Evolutionary conservation across 176 grass and related monocot species (phyloP).

Genomic region (Oryza punctata): DNA sequence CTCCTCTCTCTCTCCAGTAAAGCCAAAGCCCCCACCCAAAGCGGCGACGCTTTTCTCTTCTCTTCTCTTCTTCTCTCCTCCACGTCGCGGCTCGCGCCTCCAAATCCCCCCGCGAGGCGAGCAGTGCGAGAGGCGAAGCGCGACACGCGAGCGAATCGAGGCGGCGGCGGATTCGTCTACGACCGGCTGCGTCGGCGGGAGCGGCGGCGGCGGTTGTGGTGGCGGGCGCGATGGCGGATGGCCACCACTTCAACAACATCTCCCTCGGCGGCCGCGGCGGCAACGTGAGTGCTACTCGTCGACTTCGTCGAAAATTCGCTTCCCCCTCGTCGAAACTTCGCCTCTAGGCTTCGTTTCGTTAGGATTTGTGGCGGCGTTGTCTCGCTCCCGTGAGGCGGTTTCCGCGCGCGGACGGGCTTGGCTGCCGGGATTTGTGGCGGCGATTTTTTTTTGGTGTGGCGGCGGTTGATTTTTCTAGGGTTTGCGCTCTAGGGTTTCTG

Average conservation of each 20-base stretch:
- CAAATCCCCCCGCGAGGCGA: background rate
- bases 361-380: background rate
- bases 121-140: background rate
- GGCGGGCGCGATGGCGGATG: constrained; percentile 51
- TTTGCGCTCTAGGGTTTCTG: constrained; percentile 21
- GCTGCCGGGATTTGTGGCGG: background rate
- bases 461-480: constrained; percentile 5
- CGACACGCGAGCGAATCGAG: background rate
- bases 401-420: background rate
- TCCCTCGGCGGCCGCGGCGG: constrained; percentile 80
- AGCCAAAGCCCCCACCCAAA: background rate
- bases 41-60: background rate
- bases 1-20: too few species aligned
- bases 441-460: background rate
- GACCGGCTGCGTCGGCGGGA: background rate
- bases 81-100: constrained; percentile 27
- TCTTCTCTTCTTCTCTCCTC: background rate
- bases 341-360: background rate
- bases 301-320: background rate
- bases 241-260: constrained; percentile 71
- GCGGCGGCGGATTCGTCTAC: background rate
- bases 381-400: background rate
- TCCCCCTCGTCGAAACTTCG: background rate
- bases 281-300: constrained; percentile 52
- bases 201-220: background rate